Evolutionary conservation across 2,329 filamentous ascomycete species (phyloP).

Genomic region (Alternaria ventricosa): DNA sequence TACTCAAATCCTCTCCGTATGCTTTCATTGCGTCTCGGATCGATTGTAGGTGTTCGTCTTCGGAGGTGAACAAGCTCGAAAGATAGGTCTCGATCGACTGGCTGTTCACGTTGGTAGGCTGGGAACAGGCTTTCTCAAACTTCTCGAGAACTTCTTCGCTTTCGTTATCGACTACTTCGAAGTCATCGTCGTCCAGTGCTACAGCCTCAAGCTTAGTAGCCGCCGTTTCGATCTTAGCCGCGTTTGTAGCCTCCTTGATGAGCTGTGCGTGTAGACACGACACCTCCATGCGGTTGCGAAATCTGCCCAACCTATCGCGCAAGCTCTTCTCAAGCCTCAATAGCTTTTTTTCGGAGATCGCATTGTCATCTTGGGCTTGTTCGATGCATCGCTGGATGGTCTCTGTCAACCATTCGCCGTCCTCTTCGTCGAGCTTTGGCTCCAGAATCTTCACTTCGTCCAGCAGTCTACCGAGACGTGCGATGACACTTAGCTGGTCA

Average conservation of each 20-base stretch:
- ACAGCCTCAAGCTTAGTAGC: slow-evolving; percentile 26
- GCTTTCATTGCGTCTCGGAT: slow-evolving; percentile 21
- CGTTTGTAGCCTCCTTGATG: slow-evolving; percentile 49
- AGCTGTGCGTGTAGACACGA: slow-evolving; percentile 63
- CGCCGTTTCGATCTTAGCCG: slow-evolving; percentile 23
- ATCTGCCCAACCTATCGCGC: slow-evolving; percentile 55
- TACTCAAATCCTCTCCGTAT: slow-evolving; percentile 22
- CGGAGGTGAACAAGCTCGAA: slow-evolving; percentile 13
- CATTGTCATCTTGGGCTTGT: slow-evolving; percentile 61
- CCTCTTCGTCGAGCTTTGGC: slow-evolving; percentile 34
- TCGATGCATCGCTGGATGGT: slow-evolving; percentile 61
- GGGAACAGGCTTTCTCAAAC: slow-evolving; percentile 31
- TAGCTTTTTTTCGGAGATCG: slow-evolving; percentile 57
- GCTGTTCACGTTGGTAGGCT: slow-evolving; percentile 20
- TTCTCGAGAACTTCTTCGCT: slow-evolving; percentile 60
- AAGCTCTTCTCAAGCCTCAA: slow-evolving; percentile 57
- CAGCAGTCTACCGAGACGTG: slow-evolving; percentile 34
- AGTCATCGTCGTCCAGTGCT: slow-evolving; percentile 42
- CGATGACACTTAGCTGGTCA: neutral
- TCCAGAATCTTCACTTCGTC: slow-evolving; percentile 47
- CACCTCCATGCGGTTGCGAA: slow-evolving; percentile 63
- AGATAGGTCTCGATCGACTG: slow-evolving; percentile 32
- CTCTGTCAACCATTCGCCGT: slow-evolving; percentile 32
- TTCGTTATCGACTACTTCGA: slow-evolving; percentile 60
- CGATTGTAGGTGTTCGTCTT: slow-evolving; percentile 4